phyloP scores from a whole-genome alignment of 192 early-diverging fungal genomes.

The Coemansia javaensis region DNA sequence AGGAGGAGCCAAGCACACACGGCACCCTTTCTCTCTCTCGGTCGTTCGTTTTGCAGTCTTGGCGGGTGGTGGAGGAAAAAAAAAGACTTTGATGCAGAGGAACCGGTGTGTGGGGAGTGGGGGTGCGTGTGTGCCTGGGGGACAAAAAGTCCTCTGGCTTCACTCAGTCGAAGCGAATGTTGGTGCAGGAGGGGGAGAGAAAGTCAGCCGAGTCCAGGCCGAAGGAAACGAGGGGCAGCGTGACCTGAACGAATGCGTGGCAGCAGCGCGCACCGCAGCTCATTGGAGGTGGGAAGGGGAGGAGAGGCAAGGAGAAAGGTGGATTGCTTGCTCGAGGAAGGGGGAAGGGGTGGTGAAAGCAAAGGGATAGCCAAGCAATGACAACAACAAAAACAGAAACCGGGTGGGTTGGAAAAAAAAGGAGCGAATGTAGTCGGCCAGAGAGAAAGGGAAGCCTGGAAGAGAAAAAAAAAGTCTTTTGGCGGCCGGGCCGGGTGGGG shows the following conservation, averaged over 20 bases:
- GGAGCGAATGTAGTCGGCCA: too few species aligned
- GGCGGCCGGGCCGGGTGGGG: too few species aligned
- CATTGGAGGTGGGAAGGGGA: constrained; percentile 36
- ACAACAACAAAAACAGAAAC: too few species aligned
- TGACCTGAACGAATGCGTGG: constrained; percentile 30
- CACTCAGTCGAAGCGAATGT: constrained; percentile 8
- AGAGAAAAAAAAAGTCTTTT: constrained; percentile 5
- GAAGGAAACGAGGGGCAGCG: constrained; percentile 37
- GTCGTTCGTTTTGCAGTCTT: too few species aligned
- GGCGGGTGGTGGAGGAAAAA: too few species aligned
- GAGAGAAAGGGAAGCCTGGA: background rate
- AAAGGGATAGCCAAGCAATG: too few species aligned
- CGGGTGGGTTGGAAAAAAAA: too few species aligned
- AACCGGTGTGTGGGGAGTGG: background rate
- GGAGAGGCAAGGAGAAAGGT: constrained; percentile 6
- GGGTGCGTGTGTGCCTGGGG: too few species aligned
- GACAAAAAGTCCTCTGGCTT: too few species aligned
- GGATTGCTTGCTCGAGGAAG: background rate
- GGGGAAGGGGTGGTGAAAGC: background rate
- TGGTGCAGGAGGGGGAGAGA: constrained; percentile 36
- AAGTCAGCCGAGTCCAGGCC: constrained; percentile 45
- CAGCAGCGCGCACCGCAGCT: constrained; percentile 42
- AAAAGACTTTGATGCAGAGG: too few species aligned
- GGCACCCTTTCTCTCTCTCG: too few species aligned
- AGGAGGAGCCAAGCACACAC: too few species aligned